Evolutionary conservation across 2,329 filamentous ascomycete species (phyloP).

Genomic region (Alternaria brassicae): DNA sequence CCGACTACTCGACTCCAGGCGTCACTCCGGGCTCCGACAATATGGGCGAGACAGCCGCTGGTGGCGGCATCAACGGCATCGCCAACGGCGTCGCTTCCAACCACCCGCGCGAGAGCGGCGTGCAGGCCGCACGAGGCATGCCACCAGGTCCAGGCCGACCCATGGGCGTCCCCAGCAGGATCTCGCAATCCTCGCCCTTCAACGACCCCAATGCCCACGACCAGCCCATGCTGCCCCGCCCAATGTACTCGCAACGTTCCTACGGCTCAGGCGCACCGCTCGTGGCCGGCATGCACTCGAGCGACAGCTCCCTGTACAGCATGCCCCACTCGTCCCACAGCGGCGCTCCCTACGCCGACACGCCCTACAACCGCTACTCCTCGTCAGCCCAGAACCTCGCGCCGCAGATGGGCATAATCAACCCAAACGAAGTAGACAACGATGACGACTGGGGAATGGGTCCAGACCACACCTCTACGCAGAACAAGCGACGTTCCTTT

Average conservation of each 20-base stretch:
- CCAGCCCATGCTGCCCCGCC: constrained; percentile 25
- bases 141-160: constrained; percentile 28
- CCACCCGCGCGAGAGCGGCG: constrained; percentile 65
- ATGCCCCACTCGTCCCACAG: constrained; percentile 50
- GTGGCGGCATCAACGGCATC: constrained; percentile 72
- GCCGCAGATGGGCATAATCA: constrained; percentile 59
- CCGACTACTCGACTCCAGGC: constrained; percentile 43
- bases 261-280: constrained; percentile 33
- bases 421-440: constrained; percentile 82
- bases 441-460: constrained; percentile 86
- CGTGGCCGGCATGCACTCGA: constrained; percentile 46
- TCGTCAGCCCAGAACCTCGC: constrained; percentile 44
- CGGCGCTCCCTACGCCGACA: constrained; percentile 62
- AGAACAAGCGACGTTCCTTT: constrained; percentile 64
- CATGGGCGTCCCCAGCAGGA: constrained; percentile 33
- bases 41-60: constrained; percentile 65
- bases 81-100: constrained; percentile 68
- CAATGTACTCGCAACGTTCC: constrained; percentile 34
- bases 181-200: constrained; percentile 34
- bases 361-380: constrained; percentile 70
- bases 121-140: constrained; percentile 64
- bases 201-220: constrained; percentile 36
- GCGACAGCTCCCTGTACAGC: constrained; percentile 56
- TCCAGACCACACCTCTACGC: constrained; percentile 50
- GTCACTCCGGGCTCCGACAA: constrained; percentile 71